Evolutionary conservation across 306 rosid species (phyloP), one percentile per base, ranked within the genome.

Genomic region (Potentilla sterilis): DNA sequence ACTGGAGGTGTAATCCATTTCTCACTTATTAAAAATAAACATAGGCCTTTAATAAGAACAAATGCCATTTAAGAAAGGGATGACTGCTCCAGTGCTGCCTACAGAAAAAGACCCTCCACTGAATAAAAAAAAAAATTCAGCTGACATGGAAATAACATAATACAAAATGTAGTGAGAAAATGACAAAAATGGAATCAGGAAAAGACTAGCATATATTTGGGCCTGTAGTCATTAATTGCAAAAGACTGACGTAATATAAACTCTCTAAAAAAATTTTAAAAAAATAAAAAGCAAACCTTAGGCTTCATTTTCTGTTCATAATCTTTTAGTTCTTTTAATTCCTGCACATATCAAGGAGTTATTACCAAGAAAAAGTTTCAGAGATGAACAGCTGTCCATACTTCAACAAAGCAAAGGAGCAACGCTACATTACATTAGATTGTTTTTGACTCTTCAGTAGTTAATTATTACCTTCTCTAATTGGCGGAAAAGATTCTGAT

Each of bases 231-330:
- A 37, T 37, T 37, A 37, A 37, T 28, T 28, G 28, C 28, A 28
- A 37, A 37, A 37, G 0, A 55, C 4, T 7, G 22, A 63, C 24
- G 54, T 35, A 64, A 57, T 16, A 67, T 21, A 41, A 81, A 63
- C 19, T 48, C 34, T 66, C 73, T 41, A 28, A 28, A 28, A 28
- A 28, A 70, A 42, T n/a, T n/a, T n/a, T n/a, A n/a, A n/a, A n/a
- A n/a, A n/a, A n/a, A n/a, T n/a, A n/a, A 78, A 46, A 74, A 80
- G 54, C 85, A 73, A 40, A 92, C 99, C 99, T 90, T 96, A 13
- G 98, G 97, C 75, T 92, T 92, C 91, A 92, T 85, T 83, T 87
- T 85, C 47, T 87, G 97, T 81, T 96, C 99, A n/a, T 83, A 81
- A 67, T 92, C 98, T 79, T 83, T 92, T 71, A 88, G 74, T 55